Evolutionary conservation across 352 stramenopile species (phyloP).

Genomic region (Phytopythium chamaehyphon): DNA sequence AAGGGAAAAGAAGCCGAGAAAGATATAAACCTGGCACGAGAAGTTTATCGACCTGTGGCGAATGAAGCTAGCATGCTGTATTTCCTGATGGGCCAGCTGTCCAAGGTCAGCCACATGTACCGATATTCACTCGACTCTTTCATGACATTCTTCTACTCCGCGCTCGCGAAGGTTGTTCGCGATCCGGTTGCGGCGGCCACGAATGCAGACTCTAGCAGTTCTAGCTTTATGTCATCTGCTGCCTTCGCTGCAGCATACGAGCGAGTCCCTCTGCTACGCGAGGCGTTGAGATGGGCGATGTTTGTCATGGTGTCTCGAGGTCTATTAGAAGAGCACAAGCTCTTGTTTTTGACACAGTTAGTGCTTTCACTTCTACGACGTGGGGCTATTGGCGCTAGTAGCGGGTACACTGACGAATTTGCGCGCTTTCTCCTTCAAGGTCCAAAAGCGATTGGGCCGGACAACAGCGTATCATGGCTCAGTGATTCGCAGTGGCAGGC

Average conservation of each 20-base stretch:
- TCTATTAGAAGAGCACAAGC: slow-evolving; percentile 91
- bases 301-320: slow-evolving; percentile 89
- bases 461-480: slow-evolving; percentile 85
- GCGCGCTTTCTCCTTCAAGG: slow-evolving; percentile 79
- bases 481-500: slow-evolving; percentile 83
- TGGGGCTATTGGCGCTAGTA: slow-evolving; percentile 46
- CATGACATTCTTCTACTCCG: slow-evolving; percentile 85
- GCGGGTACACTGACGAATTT: slow-evolving; percentile 72
- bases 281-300: slow-evolving; percentile 81
- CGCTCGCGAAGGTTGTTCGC: slow-evolving; percentile 62
- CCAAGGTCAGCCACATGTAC: slow-evolving; percentile 92
- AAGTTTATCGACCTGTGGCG: slow-evolving; percentile 88
- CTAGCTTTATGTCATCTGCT: slow-evolving; percentile 18
- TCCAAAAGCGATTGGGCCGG: slow-evolving; percentile 48
- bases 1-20: slow-evolving; percentile 87
- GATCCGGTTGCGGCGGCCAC: not conserved
- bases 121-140: slow-evolving; percentile 91
- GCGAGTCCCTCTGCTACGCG: slow-evolving; percentile 59
- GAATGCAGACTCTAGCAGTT: not conserved
- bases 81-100: slow-evolving; percentile 89
- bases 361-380: slow-evolving; percentile 80
- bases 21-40: slow-evolving; percentile 89
- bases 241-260: slow-evolving; percentile 39
- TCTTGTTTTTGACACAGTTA: slow-evolving; percentile 88
- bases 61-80: slow-evolving; percentile 90